Evolutionary conservation across 495 filamentous ascomycete genomes (phyloP), one percentile per base, ranked within the genome.

Genomic region (Letharia lupina): DNA sequence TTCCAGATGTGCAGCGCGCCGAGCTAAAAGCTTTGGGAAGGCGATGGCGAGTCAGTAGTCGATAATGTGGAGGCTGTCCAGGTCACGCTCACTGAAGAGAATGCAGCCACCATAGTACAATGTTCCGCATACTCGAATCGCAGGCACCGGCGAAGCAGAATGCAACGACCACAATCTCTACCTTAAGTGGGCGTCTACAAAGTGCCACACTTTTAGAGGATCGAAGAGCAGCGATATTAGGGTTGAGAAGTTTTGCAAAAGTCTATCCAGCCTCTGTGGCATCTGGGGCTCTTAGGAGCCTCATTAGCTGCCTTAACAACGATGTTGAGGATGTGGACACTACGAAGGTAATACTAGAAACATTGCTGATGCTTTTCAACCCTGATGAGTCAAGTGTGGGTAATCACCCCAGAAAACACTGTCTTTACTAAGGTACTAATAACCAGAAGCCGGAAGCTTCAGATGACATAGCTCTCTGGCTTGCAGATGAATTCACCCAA

Each of bases 401-500:
- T 82, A 20, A 18, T 35, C 28, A 11, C 16, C 9, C 18, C 18
- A 12, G 42, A 11, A 41, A 31, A 44, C 13, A 23, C 3, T 28
- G 13, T 63, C 44, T 50, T n/a, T n/a, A 23, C 1, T 13, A 28
- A 28, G 23, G 23, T 28, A 68, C 77, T 81, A 68, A 81, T 65
- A 59, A 33, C 39, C 64, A 61, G 60, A 73, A 89, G 87, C 91
- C 92, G 61, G 94, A 98, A 82, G 92, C 94, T 52, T 96, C 92
- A 18, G 95, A 97, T 65, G 94, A 98, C 74, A 95, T 98, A 72
- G 90, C 91, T 39, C 83, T 97, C 9, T 98, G 93, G 93, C 82
- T 98, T 63, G 93, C 94, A 59, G 94, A 98, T 77, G 93, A 97
- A 75, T 98, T 98, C 71, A 98, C 95, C 41, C 91, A 96, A 83